Conservation (phyloP, 495 filamentous ascomycete species). For the Penicillium mononematosum region DNA sequence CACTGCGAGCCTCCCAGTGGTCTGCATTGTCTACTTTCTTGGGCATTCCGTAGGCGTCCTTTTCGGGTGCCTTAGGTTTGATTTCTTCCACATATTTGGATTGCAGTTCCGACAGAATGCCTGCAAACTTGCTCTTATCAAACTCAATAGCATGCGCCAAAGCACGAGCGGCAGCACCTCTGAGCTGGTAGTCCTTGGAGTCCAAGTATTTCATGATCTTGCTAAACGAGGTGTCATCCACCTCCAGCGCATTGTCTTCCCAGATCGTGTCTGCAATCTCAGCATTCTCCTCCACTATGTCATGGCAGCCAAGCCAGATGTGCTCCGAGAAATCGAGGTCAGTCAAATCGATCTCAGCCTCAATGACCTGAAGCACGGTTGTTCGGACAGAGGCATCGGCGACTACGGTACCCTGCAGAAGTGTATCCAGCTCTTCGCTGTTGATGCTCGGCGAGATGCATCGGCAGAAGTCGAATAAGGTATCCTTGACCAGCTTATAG, state of each 20-base stretch:
- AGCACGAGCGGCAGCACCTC: constrained; percentile 78
- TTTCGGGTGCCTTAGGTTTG: constrained; percentile 74
- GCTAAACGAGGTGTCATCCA: constrained; percentile 60
- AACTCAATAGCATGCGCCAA: constrained; percentile 68
- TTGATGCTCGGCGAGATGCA: constrained; percentile 75
- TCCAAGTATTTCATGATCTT: constrained; percentile 76
- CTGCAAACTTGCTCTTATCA: constrained; percentile 54
- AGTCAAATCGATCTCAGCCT: constrained; percentile 85
- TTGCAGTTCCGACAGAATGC: constrained; percentile 62
- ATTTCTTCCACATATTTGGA: constrained; percentile 70
- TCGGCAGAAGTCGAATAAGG: constrained; percentile 76
- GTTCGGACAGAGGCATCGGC: constrained; percentile 75
- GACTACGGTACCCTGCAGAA: constrained; percentile 73
- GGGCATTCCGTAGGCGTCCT: constrained; percentile 91
- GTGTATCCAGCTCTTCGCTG: constrained; percentile 62
- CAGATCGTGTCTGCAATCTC: constrained; percentile 84
- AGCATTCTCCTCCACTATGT: constrained; percentile 83
- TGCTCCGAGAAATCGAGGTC: constrained; percentile 82
- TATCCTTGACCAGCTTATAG: constrained; percentile 92
- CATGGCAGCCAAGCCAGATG: constrained; percentile 90
- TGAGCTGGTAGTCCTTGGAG: constrained; percentile 71
- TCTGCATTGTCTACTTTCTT: constrained; percentile 79
- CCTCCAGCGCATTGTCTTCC: constrained; percentile 84
- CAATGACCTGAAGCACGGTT: constrained; percentile 87
- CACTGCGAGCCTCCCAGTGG: constrained; percentile 86